Evolutionary conservation across 148 eudicot genomes (phyloP).

Genomic region (Silene conica): DNA sequence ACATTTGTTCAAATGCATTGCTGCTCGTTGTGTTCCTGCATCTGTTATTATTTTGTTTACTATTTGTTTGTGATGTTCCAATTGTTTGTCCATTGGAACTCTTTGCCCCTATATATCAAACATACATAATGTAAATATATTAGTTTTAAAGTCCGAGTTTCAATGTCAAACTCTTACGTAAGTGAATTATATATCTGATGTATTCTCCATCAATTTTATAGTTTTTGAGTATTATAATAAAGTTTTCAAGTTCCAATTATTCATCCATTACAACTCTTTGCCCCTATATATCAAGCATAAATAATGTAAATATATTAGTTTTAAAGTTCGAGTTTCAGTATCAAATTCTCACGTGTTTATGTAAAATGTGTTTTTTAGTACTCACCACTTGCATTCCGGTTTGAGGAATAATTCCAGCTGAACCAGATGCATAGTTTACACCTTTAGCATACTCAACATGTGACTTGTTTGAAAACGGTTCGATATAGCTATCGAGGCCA

Average conservation of each 20-base stretch:
- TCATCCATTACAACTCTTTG: constrained; percentile 25
- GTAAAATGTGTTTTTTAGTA: too few relatives aligned
- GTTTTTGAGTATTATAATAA: too few relatives aligned
- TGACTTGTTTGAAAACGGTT: constrained; percentile 17
- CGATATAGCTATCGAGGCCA: constrained; percentile 31
- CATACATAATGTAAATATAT: too few relatives aligned
- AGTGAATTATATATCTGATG: too few relatives aligned
- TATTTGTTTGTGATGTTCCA: constrained; percentile 16
- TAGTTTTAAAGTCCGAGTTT: too few relatives aligned
- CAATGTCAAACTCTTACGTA: too few relatives aligned
- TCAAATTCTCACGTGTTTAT: too few relatives aligned
- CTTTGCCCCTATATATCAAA: constrained; percentile 20
- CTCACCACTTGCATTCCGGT: constrained; percentile 31
- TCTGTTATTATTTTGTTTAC: constrained; percentile 24
- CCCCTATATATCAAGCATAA: constrained; percentile 15
- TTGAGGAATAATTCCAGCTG: constrained; percentile 25
- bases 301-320: too few relatives aligned
- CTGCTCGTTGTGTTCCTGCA: constrained; percentile 12
- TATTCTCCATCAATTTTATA: too few relatives aligned
- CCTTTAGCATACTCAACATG: constrained; percentile 23
- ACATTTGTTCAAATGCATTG: constrained; percentile 17
- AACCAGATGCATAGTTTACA: constrained; percentile 38
- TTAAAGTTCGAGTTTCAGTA: too few relatives aligned
- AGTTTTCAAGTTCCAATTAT: constrained; percentile 18
- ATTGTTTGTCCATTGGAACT: constrained; percentile 25